Conservation (phyloP, 2,329 filamentous ascomycete genomes). For the Stachybotrys chlorohalonatus region DNA sequence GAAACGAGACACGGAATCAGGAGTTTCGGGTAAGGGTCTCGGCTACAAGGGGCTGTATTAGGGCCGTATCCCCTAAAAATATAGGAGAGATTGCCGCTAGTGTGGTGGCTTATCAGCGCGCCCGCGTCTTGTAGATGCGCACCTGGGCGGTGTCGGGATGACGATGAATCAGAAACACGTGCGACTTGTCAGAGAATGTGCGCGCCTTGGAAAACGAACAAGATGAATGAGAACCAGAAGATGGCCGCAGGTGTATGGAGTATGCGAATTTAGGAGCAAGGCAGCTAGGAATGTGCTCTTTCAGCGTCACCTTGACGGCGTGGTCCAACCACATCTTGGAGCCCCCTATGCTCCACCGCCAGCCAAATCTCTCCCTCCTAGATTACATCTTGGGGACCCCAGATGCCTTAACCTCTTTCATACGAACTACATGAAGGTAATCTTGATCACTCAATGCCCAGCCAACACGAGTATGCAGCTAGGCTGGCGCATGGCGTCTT, state of each 20-base stretch:
- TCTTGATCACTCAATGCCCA: background rate
- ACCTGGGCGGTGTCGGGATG: too few species aligned
- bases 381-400: background rate
- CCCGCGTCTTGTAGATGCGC: too few species aligned
- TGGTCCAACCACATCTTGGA: background rate
- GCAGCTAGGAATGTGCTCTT: too few species aligned
- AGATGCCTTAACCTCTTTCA: background rate
- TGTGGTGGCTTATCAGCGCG: background rate
- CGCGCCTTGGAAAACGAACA: too few species aligned
- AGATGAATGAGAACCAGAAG: too few species aligned
- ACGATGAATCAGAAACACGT: too few species aligned
- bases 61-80: background rate
- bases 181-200: too few species aligned
- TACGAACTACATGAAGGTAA: background rate
- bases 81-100: background rate
- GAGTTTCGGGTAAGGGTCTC: background rate
- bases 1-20: background rate
- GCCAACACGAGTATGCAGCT: background rate
- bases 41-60: background rate
- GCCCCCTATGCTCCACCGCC: background rate
- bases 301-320: background rate
- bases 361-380: background rate
- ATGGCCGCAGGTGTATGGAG: too few species aligned
- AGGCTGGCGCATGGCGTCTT: too few species aligned
- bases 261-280: too few species aligned